These are phyloP conservation scores for Marasmius fiardii DNA, from an alignment of 1,284 basidiomycete species.

Conservation along the genomic window DNA sequence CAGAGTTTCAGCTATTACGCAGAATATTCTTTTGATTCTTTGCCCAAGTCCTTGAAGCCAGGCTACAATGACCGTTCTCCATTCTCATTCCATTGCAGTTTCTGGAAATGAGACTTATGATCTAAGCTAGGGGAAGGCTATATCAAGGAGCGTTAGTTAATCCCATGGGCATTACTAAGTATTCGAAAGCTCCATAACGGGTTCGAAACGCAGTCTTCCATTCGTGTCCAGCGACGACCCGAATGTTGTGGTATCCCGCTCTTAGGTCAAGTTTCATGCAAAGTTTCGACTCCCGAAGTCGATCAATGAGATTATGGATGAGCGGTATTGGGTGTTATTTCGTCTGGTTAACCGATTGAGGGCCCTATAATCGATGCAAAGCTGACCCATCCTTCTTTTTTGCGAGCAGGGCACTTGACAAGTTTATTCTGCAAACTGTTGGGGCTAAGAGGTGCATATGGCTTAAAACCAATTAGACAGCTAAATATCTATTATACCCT, in stretches of 20 bases:
- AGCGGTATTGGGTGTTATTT: not conserved
- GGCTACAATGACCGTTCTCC: no score
- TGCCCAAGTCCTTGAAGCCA: no score
- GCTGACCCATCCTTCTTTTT: conserved; percentile 6
- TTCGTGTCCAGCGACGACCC: not conserved
- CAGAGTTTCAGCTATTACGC: no score
- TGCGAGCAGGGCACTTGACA: no score
- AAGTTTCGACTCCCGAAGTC: not conserved
- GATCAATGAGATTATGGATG: not conserved
- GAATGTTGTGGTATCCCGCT: not conserved
- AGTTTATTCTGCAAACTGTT: no score
- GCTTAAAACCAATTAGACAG: no score
- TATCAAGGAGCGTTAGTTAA: not conserved
- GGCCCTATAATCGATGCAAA: conserved; percentile 2
- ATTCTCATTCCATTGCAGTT: no score
- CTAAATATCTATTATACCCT: no score
- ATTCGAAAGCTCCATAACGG: not conserved
- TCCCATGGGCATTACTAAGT: not conserved
- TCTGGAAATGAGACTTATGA: no score
- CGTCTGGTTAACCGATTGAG: not conserved
- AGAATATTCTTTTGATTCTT: no score
- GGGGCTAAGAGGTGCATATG: no score
- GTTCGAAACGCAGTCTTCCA: not conserved
- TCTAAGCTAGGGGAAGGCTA: no score
- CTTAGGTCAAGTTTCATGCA: not conserved